Base-by-base conservation (phyloP, 1,139 yeast species). In the Saccharomyces hybrid region DNA sequence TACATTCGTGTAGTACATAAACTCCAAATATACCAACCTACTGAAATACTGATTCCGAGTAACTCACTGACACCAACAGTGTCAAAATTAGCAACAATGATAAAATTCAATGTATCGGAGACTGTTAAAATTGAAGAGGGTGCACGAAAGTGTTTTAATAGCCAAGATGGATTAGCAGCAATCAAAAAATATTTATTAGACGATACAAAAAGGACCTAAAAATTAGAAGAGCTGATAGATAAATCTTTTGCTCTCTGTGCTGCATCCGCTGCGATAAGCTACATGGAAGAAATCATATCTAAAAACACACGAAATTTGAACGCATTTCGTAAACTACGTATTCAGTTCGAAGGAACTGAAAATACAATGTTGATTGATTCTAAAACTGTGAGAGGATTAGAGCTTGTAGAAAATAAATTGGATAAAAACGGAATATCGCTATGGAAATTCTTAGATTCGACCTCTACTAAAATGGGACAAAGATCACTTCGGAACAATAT, bases 381-480 rank as follows among this genome's bases (percentile, higher is more conserved):
- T 0, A 64, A 63, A 21, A 73, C 80, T 0, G 65, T 71, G 2
- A 63, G 60, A 24, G 66, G 69, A 12, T 65, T 78, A 8, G 79
- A 78, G 51, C 59, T 78, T 26, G 63, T 73, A 2, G 69, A 71
- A 7, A 75, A 73, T 56, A 60, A 64, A 2, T 50, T 61, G 7
- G 71, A 68, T 3, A 59, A 60, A 21, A 62, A 58, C 12, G 73
- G 72, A 0, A 56, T 66, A 21, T 70, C 76, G 0, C 61, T 78
- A 11, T 69, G 70, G 48, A 74, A 72, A 29, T 65, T 70, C 41
- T 59, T 78, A 52, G 71, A 77, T 56, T 58, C 61, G 1, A 76
- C 80, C 1, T 59, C 64, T 0, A 77, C 81, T 0, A 74, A 73
- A 52, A 78, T 78, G 80, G 82, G 81, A 1, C 67, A 65, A 19